A percentile compares a stretch with the other conserved stretches of the same genome.
These are phyloP conservation scores for Saccharomycopsis phalli DNA, from an alignment of 1,139 yeast species.

Conservation along the genomic window DNA sequence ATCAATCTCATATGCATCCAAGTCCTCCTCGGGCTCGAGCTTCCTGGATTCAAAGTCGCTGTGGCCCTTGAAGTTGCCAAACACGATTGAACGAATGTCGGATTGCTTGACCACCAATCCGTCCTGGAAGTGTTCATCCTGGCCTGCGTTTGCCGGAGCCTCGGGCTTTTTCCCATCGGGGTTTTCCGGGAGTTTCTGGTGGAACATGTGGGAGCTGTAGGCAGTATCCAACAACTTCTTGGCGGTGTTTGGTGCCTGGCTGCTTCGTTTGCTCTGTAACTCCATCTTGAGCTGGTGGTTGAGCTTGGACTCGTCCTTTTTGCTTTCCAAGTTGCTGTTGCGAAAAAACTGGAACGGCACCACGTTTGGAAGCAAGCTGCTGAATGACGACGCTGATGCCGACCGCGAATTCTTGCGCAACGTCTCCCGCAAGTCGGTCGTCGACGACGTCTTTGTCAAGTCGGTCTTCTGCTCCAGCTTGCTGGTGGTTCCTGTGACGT, in stretches of 20 bases:
- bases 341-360: slow-evolving; percentile 15
- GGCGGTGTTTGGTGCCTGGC: slow-evolving; percentile 16
- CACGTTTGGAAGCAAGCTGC: slow-evolving; percentile 10
- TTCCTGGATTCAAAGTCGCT: background rate
- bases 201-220: slow-evolving; percentile 19
- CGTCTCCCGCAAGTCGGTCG: slow-evolving; percentile 7
- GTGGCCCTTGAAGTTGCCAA: slow-evolving; percentile 7
- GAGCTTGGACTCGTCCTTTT: background rate
- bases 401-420: slow-evolving; percentile 5
- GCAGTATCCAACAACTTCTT: slow-evolving; percentile 18
- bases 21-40: slow-evolving; percentile 10
- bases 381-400: slow-evolving; percentile 14
- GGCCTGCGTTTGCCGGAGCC: background rate
- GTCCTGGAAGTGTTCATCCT: background rate
- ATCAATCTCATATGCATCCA: slow-evolving; percentile 16
- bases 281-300: slow-evolving; percentile 12
- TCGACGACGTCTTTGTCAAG: background rate
- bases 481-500: slow-evolving; percentile 6
- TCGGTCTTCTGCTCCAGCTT: background rate
- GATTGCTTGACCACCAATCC: slow-evolving; percentile 9
- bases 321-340: background rate
- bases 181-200: slow-evolving; percentile 5
- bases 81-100: slow-evolving; percentile 16
- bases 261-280: slow-evolving; percentile 9
- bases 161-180: background rate